Conservation (phyloP, 306 rosid genomes). For the Begonia peltatifolia region DNA sequence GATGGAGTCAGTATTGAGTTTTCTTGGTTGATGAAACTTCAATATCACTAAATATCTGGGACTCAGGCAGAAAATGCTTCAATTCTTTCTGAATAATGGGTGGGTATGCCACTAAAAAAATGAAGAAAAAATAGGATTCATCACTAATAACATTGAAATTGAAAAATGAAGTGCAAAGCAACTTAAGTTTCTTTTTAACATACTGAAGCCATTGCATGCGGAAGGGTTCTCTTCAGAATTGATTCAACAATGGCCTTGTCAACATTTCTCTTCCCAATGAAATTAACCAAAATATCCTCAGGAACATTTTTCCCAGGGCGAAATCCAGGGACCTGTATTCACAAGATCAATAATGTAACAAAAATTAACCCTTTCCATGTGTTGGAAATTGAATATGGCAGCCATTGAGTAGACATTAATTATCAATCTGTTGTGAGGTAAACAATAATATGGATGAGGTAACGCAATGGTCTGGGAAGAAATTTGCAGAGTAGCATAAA, state of each 20-base stretch:
- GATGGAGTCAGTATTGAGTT: no score
- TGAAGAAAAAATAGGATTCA: background rate
- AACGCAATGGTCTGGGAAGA: background rate
- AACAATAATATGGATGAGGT: background rate
- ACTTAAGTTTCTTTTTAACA: constrained; percentile 11
- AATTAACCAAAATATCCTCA: constrained; percentile 46
- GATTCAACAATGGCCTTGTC: constrained; percentile 73
- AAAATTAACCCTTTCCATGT: background rate
- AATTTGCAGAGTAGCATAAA: background rate
- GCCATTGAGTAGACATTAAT: constrained; percentile 8
- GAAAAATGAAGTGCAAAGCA: constrained; percentile 2
- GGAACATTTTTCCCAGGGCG: constrained; percentile 73
- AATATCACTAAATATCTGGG: background rate
- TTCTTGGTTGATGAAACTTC: no score
- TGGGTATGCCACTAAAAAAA: no score
- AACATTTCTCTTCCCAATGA: constrained; percentile 56
- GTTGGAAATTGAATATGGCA: background rate
- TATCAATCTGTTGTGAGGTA: background rate
- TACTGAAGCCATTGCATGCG: constrained; percentile 72
- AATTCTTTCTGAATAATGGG: no score
- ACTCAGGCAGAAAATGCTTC: background rate
- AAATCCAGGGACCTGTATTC: constrained; percentile 72
- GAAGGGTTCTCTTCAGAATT: constrained; percentile 75
- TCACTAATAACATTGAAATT: background rate
- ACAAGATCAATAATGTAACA: background rate